A percentile compares a stretch with the other conserved stretches of the same genome.
Evolutionary conservation across 2,329 filamentous ascomycete genomes (phyloP).

Genomic region (Pseudomassariella vexata): DNA sequence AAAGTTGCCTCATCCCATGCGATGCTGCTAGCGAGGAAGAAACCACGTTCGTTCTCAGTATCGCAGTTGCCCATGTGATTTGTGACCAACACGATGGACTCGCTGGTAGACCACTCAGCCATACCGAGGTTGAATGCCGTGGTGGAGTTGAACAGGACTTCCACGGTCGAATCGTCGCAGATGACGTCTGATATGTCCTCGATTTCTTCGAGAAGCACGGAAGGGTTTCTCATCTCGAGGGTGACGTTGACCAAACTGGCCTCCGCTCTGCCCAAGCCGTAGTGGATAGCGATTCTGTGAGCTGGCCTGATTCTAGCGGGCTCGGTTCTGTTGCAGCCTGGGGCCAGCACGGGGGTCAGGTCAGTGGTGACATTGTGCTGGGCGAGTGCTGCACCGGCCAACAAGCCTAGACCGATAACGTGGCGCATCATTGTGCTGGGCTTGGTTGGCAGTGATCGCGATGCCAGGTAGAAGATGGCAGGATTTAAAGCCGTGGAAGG

Average conservation of each 20-base stretch:
- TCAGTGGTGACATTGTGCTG: no score
- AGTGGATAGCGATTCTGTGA: no score
- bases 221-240: not conserved
- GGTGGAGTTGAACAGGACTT: not conserved
- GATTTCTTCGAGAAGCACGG: not conserved
- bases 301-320: no score
- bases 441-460: no score
- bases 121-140: not conserved
- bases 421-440: no score
- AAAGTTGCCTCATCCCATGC: conserved; percentile 18
- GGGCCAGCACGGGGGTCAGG: no score
- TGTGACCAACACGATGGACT: conserved; percentile 25
- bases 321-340: no score
- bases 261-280: no score
- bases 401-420: no score
- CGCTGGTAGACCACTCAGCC: not conserved
- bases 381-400: no score
- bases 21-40: conserved; percentile 28
- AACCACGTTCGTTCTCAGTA: conserved; percentile 30
- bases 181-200: conserved; percentile 1
- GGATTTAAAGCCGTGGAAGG: no score
- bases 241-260: not conserved
- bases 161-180: not conserved
- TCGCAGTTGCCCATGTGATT: conserved; percentile 36
- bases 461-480: no score